Evolutionary conservation across 2,329 filamentous ascomycete species (phyloP).

Genomic region (Colletotrichum endophyticum): DNA sequence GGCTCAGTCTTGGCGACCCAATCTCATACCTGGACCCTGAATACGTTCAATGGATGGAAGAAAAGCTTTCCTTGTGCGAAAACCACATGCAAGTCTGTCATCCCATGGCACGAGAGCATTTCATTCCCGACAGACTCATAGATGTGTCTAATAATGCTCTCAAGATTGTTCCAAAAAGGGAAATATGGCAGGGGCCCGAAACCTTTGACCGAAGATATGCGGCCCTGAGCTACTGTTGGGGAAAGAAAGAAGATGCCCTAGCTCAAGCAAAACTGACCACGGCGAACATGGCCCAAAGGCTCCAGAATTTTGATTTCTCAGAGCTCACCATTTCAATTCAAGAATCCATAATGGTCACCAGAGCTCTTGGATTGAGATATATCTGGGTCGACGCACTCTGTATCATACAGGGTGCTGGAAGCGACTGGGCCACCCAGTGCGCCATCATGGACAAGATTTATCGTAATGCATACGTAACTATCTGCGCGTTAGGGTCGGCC

Average conservation of each 20-base stretch:
- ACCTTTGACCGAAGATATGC: neutral
- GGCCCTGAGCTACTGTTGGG: neutral
- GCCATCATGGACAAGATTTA: neutral
- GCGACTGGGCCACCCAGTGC: neutral
- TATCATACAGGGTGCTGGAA: neutral
- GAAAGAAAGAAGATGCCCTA: neutral
- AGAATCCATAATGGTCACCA: neutral
- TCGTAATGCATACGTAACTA: neutral
- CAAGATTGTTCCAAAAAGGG: neutral
- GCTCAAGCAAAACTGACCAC: neutral
- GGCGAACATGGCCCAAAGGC: neutral
- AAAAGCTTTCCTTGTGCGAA: neutral
- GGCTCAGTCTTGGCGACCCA: neutral
- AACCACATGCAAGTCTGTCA: neutral
- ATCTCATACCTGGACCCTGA: neutral
- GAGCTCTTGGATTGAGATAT: neutral
- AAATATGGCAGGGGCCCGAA: neutral
- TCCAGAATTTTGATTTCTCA: neutral
- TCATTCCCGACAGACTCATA: neutral
- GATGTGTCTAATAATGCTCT: neutral
- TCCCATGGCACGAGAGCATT: neutral
- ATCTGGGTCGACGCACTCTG: neutral
- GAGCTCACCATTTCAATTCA: neutral
- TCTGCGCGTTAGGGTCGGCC: neutral
- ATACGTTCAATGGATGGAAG: neutral